Conservation (phyloP, 139 green algal species). For the Tetradesmus lagerheimii region DNA sequence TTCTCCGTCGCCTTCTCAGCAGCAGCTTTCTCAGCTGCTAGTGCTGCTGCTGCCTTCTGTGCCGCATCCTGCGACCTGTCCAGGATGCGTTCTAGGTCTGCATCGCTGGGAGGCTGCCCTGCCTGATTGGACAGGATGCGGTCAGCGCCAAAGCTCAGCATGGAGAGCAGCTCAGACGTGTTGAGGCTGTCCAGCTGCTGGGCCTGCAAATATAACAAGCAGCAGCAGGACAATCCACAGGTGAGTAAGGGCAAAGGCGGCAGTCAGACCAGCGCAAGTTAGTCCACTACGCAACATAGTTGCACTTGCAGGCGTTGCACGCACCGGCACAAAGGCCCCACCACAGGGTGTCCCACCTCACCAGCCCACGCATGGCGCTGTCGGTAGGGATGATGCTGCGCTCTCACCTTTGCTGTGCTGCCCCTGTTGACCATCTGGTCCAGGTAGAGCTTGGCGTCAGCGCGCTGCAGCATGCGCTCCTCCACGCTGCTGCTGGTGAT, state of each 20-base stretch:
- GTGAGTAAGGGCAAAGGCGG: too few relatives aligned
- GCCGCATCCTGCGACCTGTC: slow-evolving; percentile 54
- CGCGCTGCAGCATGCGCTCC: slow-evolving; percentile 78
- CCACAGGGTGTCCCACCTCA: too few relatives aligned
- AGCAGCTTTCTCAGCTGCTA: not conserved
- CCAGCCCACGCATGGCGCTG: too few relatives aligned
- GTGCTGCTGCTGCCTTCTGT: slow-evolving; percentile 17
- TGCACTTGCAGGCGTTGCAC: not conserved
- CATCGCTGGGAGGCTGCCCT: slow-evolving; percentile 53
- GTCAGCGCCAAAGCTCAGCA: slow-evolving; percentile 71
- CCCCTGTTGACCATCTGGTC: slow-evolving; percentile 82
- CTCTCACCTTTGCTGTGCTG: slow-evolving; percentile 47
- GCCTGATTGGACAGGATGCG: slow-evolving; percentile 61
- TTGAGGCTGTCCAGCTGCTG: slow-evolving; percentile 67
- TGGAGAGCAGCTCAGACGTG: slow-evolving; percentile 71
- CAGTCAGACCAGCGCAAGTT: too few relatives aligned
- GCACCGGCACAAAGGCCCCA: too few relatives aligned
- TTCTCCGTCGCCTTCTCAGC: slow-evolving; percentile 25
- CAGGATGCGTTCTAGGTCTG: slow-evolving; percentile 75
- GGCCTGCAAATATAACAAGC: slow-evolving; percentile 29
- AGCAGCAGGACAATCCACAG: not conserved
- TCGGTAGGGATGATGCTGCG: too few relatives aligned
- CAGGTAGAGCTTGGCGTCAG: slow-evolving; percentile 82
- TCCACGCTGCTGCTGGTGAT: slow-evolving; percentile 71
- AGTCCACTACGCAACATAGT: not conserved